Base-by-base conservation (phyloP, 2,329 filamentous ascomycete genomes). In the Sarocladium oryzae region DNA sequence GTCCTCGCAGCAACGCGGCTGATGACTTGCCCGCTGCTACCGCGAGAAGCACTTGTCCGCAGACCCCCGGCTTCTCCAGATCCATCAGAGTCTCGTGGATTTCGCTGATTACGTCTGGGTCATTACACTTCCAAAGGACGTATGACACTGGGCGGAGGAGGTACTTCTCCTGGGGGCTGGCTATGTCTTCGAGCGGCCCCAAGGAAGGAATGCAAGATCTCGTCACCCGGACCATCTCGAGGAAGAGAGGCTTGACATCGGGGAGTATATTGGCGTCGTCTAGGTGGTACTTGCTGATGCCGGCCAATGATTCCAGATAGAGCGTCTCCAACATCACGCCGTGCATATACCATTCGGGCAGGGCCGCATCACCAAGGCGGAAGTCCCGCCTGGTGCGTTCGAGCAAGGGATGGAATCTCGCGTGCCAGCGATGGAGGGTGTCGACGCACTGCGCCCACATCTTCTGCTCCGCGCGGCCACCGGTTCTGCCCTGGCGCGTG, bases 251-350 rank as follows among this genome's bases (percentile, higher is more conserved):
- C n/a, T 43, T 43, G 13, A 23, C 26, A 16, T 7, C 40, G 11
- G 40, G 40, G 23, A 43, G 40, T 9, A 43, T 43, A 23, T 43
- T 43, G 4, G 40, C 21, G 23, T 43, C 40, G 7, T 15, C 11
- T 3, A 24, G 5, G n/a, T 43, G 40, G 40, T 43, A 43, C n/a
- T 28, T 43, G 40, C 40, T 43, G 40, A 43, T 43, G 23, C 40
- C 26, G 40, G n/a, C 40, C 21, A 43, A 3, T 4, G 21, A 43
- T n/a, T 43, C 40, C 21, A 43, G 23, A 15, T 26, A 43, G 7
- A 43, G 16, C 7, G 40, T 43, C 21, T 43, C 40, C 23, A 43
- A 23, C 40, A 43, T 43, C 40, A 43, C 9, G 8, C 40, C 40
- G 7, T 43, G 40, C 9, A 28, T 3, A 20, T 43, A 43, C 7